phyloP scores from a whole-genome alignment of 371 early-diverging fungal species.

The Smittium mucronatum region DNA sequence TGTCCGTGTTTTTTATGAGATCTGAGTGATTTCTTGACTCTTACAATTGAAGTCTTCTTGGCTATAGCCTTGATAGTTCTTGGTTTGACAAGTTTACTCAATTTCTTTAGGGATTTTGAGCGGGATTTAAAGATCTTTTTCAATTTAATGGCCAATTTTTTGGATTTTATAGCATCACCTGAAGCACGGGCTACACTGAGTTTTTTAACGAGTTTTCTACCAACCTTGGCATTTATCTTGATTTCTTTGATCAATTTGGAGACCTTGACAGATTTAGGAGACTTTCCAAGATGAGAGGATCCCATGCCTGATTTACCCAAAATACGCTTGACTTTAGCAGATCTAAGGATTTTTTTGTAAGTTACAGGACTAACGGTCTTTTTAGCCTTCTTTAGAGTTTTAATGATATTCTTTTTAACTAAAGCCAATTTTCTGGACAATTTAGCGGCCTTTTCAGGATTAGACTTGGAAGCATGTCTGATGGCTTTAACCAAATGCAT shows the following conservation, averaged over 20 bases:
- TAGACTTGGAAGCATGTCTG: not conserved
- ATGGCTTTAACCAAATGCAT: not conserved
- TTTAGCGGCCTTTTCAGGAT: not conserved
- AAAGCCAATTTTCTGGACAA: not conserved
- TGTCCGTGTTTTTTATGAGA: not conserved
- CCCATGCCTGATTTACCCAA: too few species aligned
- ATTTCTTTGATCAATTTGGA: not conserved
- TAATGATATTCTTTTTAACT: not conserved
- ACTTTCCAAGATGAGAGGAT: too few species aligned
- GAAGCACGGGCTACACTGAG: not conserved
- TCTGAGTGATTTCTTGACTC: not conserved
- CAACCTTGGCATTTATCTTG: not conserved
- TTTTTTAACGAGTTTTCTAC: not conserved
- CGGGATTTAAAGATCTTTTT: not conserved
- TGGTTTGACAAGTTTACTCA: not conserved
- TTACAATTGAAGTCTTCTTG: not conserved
- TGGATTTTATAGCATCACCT: not conserved
- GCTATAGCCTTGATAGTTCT: not conserved
- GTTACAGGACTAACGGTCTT: not conserved
- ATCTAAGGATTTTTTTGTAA: too few species aligned
- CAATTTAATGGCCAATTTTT: not conserved
- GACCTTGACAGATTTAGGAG: not conserved
- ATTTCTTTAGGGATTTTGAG: not conserved
- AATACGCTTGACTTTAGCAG: too few species aligned
- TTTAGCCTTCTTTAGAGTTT: not conserved